phyloP scores from a whole-genome alignment of 352 stramenopile genomes.

The Phytophthora syringae region DNA sequence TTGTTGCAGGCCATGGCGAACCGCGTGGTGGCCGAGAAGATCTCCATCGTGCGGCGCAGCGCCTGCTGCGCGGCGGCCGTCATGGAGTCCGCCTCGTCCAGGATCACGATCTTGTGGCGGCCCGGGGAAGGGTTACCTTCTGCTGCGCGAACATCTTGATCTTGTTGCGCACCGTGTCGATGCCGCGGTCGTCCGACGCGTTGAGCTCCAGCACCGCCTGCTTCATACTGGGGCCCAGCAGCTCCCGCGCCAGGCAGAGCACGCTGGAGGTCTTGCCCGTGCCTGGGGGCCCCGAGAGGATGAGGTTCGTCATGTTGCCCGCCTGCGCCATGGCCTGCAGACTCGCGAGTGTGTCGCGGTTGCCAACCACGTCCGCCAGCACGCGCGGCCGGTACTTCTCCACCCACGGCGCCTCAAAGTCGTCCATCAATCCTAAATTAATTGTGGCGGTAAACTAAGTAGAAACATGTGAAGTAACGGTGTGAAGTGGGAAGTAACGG shows the following conservation, averaged over 20 bases:
- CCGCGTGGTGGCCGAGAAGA: constrained; percentile 97
- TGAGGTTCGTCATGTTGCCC: constrained; percentile 99
- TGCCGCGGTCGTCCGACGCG: constrained; percentile 96
- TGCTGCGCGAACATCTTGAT: constrained; percentile 99
- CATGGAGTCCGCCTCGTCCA: constrained; percentile 99
- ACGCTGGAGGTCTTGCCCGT: constrained; percentile 96
- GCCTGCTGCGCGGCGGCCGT: constrained; percentile 98
- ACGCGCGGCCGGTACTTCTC: constrained; percentile 97
- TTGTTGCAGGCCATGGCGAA: constrained; percentile 99
- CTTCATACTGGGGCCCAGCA: constrained; percentile 86
- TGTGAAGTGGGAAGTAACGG: not conserved
- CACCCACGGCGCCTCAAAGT: constrained; percentile 96
- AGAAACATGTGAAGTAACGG: not conserved
- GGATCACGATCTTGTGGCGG: constrained; percentile 98
- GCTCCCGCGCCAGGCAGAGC: constrained; percentile 88
- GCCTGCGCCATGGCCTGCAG: constrained; percentile 95
- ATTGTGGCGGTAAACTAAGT: no score
- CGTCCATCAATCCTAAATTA: constrained; percentile 53
- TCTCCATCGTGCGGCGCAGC: constrained; percentile 98
- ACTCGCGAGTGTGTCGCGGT: constrained; percentile 96
- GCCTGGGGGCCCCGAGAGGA: no score
- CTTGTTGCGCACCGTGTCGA: constrained; percentile 94
- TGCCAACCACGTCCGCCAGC: constrained; percentile 97
- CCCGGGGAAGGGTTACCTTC: constrained; percentile 94
- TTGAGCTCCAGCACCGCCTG: constrained; percentile 98